Base-by-base conservation (phyloP, 2,329 filamentous ascomycete species). In the Emergomyces orientalis region DNA sequence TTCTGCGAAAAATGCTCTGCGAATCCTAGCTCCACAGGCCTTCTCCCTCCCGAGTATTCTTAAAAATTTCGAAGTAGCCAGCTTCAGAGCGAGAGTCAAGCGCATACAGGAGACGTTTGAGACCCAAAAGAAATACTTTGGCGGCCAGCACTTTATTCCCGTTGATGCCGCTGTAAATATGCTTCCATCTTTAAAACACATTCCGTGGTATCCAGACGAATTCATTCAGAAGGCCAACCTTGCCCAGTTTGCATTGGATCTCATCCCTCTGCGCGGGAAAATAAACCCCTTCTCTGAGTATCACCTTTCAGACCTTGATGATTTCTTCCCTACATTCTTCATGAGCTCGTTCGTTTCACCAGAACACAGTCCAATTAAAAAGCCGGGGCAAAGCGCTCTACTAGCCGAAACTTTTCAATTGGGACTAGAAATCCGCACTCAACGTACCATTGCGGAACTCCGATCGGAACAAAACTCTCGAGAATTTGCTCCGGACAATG, bases 151-250 rank as follows among this genome's bases (percentile, higher is more conserved):
- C 51, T 67, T 65, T 27, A 65, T 67, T 39, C 30, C 61, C 27
- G 52, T 64, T 7, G 47, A 56, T 13, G 27, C 34, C 30, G 60
- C 56, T 9, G 49, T 54, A 27, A 51, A 57, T 19, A 62, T 43
- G 3, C 54, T 67, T 32, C 64, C 64, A 7, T 64, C 57, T 0
- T 39, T 64, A 6, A 30, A 62, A 56, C 14, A 47, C 7, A 22
- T 62, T 30, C 58, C 59, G 27, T 65, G 63, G 63, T 34, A 59
- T 19, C 58, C 64, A 8, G 37, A 55, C 19, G 58, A 43, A 27
- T 30, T 64, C 25, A 64, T 59, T 30, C 63, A 65, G 32, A 67
- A 63, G 47, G 65, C 66, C 25, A 68, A 68, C 54, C 59, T 68
- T 4, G 66, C 64, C 19, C 63, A 63, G 45, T 49, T 68, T 19